phyloP scores from a whole-genome alignment of 345 rosid species.

The Erucastrum elatum region DNA sequence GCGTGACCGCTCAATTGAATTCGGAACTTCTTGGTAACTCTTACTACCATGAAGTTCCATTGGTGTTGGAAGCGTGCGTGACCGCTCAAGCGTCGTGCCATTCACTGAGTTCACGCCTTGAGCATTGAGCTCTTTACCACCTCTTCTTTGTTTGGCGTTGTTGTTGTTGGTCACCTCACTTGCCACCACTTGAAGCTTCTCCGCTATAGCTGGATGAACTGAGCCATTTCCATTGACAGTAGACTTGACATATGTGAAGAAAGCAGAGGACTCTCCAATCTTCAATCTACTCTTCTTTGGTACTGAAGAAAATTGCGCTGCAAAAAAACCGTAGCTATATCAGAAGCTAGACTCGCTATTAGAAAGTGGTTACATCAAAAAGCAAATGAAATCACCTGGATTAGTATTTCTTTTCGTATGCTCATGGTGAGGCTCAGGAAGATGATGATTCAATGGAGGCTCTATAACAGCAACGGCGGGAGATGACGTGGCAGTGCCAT shows the following conservation, averaged over 20 bases:
- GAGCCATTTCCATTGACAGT: conserved; percentile 39
- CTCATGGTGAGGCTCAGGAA: conserved; percentile 48
- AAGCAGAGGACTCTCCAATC: conserved; percentile 93
- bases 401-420: conserved; percentile 58
- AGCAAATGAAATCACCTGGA: conserved; percentile 53
- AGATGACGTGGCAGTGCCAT: conserved; percentile 36
- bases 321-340: conserved; percentile 22
- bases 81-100: background rate
- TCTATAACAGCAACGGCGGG: conserved; percentile 35
- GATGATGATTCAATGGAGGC: conserved; percentile 38
- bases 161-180: conserved; percentile 21
- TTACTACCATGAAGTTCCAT: conserved; percentile 47
- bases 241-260: conserved; percentile 87
- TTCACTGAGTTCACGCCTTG: conserved; percentile 33
- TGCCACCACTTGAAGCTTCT: conserved; percentile 32
- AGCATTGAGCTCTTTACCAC: conserved; percentile 18
- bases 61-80: conserved; percentile 39
- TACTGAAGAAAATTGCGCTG: conserved; percentile 68
- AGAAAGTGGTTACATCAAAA: conserved; percentile 18
- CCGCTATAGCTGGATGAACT: conserved; percentile 18
- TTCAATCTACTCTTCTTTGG: conserved; percentile 73
- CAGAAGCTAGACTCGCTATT: background rate
- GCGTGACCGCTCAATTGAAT: conserved; percentile 34
- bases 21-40: conserved; percentile 22
- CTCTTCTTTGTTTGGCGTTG: conserved; percentile 18